Evolutionary conservation across 768 basidiomycete genomes (phyloP).

Genomic region (Cystobasidium tubakii): DNA sequence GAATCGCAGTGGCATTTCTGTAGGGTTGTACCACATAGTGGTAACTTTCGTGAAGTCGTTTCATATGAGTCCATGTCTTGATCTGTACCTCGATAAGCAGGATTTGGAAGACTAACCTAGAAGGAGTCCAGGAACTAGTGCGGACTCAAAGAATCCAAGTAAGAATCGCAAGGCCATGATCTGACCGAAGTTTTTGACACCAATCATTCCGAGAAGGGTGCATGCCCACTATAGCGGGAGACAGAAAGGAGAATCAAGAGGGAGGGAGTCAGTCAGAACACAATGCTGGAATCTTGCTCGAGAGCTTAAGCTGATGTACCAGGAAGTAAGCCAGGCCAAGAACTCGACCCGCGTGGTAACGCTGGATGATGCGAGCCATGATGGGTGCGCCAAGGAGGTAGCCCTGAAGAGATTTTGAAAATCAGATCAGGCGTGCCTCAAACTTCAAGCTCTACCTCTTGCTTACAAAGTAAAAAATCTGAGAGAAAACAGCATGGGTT

Average conservation of each 20-base stretch:
- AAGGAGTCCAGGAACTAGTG: neutral
- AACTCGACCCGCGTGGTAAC: neutral
- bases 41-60: neutral
- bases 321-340: neutral
- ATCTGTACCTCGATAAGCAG: neutral
- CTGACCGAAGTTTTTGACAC: neutral
- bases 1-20: neutral
- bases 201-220: neutral
- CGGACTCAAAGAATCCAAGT: slow-evolving; percentile 1
- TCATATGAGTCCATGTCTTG: neutral
- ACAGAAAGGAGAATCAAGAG: too few relatives aligned
- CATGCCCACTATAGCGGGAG: neutral
- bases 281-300: neutral
- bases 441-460: too few relatives aligned
- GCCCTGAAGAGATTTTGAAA: neutral
- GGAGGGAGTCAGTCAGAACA: too few relatives aligned
- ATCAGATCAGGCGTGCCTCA: too few relatives aligned
- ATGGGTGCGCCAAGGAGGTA: neutral
- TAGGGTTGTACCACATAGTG: neutral
- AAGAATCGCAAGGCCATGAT: slow-evolving; percentile 7
- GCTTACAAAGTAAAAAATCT: neutral
- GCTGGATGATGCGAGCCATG: neutral
- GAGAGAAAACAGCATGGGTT: too few relatives aligned
- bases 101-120: neutral
- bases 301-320: neutral